Evolutionary conservation across 805 yeast species (phyloP), one percentile per base, ranked within the genome.

Genomic region (Sugiyamaella marilandica): DNA sequence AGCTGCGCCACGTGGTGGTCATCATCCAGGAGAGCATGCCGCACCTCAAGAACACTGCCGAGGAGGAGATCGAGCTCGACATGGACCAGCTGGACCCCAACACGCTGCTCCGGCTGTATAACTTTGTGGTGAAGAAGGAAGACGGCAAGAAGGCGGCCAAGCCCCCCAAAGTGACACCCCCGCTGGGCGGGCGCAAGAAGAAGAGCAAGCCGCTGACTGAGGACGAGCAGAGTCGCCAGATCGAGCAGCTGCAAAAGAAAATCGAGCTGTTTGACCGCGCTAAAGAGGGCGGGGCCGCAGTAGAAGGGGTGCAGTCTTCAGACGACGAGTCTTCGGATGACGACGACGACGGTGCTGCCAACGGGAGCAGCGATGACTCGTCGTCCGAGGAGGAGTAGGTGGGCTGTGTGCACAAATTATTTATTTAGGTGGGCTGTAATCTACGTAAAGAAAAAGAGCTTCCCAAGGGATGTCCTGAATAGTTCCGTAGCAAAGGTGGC

Each of bases 1-100:
- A 87, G 72, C 74, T 92, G 62, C 87, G 84, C 61, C 85, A 86
- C 55, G 95, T 90, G 33, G 78, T 92, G 56, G 81, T 85, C 49
- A 89, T 94, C 57, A 89, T 94, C 59, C 85, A 85, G 64, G 94
- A 87, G 67, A 77, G 83, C 49, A 75, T 84, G 78, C 83, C 83
- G 3, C 86, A 80, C 55, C 75, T 79, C 61, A 77, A 68, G 62
- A 74, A 64, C 60, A 70, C 66, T 61, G 79, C 76, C 54, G 92
- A 89, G 62, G 98, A 92, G 53, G 98, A 94, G 73, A 94, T 94
- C 56, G 99, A 94, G 74, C 78, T 94, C 55, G 99, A 94, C 70
- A 86, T 94, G 83, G 97, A 94, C 67, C 85, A 85, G 70, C 77
- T 94, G 61, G 96, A 88, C 62, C 89, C 88, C 59, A 74, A 80